Conservation (phyloP, 495 filamentous ascomycete genomes). For the Penicillium crystallinum region DNA sequence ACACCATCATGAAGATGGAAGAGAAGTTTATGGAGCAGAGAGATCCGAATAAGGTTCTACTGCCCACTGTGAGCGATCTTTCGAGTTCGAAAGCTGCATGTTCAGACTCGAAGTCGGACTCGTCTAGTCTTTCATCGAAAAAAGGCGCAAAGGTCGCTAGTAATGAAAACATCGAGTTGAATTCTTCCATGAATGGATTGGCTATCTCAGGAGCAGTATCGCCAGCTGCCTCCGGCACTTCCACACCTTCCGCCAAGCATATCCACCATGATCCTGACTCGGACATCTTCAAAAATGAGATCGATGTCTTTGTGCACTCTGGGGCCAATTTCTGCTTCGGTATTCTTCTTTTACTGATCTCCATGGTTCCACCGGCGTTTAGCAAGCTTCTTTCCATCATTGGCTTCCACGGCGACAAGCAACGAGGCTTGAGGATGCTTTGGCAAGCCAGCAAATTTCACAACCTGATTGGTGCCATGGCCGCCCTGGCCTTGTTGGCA, state of each 20-base stretch:
- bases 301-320: constrained; percentile 84
- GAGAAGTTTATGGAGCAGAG: constrained; percentile 48
- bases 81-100: constrained; percentile 8
- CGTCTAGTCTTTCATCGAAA: constrained; percentile 11
- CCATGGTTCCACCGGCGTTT: constrained; percentile 88
- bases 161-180: constrained; percentile 18
- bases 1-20: constrained; percentile 65
- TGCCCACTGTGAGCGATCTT: constrained; percentile 13
- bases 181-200: constrained; percentile 29
- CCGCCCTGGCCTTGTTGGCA: constrained; percentile 71
- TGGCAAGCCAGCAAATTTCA: constrained; percentile 87
- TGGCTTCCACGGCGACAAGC: constrained; percentile 87
- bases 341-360: constrained; percentile 74
- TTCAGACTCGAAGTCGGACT: constrained; percentile 12
- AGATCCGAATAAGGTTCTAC: constrained; percentile 12
- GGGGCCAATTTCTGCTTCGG: constrained; percentile 87
- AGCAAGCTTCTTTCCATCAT: constrained; percentile 78
- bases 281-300: constrained; percentile 57
- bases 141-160: constrained; percentile 1
- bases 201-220: constrained; percentile 16
- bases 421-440: constrained; percentile 75
- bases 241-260: constrained; percentile 23
- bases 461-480: constrained; percentile 88
- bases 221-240: constrained; percentile 13
- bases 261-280: constrained; percentile 47